Base-by-base conservation (phyloP, 805 yeast genomes). In the Suhomyces xylopsoci region DNA sequence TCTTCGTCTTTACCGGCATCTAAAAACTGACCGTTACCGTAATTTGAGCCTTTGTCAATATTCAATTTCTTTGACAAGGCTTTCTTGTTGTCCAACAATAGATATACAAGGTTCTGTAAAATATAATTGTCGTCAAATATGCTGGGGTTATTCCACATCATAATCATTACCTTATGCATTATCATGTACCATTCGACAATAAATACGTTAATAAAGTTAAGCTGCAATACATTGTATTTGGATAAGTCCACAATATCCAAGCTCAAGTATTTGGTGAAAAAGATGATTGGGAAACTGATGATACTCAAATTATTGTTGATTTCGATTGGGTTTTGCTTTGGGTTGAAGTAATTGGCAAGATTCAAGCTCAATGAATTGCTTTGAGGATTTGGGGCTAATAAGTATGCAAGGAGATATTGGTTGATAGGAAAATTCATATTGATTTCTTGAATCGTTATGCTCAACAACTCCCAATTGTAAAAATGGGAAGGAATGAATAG, bases 301-400 rank as follows among this genome's bases (percentile, higher is more conserved):
- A 81, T 70, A 1, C 84, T 84, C 49, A 82, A 63, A 55, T 81
- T 81, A 59, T 81, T 79, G 60, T 80, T 80, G 45, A 81, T 54
- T 9, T 56, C 63, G 36, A 51, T 46, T 15, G 58, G 50, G 22
- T 52, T 51, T 20, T 47, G 49, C 22, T 54, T 58, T 49, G 49
- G 49, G 43, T 51, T 56, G 51, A 47, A 53, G 47, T 47, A 62
- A 46, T 57, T 60, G 43, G 55, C 57, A 50, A 63, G 54, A 7
- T 49, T 42, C 24, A 40, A 26, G 9, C 28, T 43, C 34, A 57
- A 52, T 36, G 55, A 58, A 30, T 55, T 56, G n/a, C 51, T 55
- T 17, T 49, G 32, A 25, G 52, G 40, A 44, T 52, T 54, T 9
- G 52, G 59, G 34, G 56, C 52, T 43, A 55, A 54, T 34, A 60